Evolutionary conservation across 371 early-diverging fungal genomes (phyloP).

Genomic region (Rhizopus sp.): DNA sequence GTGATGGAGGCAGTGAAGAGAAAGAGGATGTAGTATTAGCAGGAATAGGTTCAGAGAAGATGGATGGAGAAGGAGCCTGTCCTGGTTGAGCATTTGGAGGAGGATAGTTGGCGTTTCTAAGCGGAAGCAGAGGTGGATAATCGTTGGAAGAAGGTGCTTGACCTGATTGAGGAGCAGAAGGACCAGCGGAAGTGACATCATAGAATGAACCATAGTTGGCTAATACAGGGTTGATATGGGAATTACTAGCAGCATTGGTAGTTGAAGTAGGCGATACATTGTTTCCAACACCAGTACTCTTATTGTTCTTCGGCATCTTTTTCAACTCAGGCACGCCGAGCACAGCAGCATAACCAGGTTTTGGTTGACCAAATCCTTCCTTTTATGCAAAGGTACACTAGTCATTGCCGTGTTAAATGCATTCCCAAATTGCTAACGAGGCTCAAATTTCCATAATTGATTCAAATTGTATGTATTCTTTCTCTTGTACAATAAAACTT

Average conservation of each 20-base stretch:
- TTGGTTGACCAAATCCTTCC: conserved; percentile 43
- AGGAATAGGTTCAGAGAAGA: conserved; percentile 8
- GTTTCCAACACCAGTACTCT: conserved; percentile 42
- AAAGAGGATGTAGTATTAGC: conserved; percentile 6
- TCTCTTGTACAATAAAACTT: conserved; percentile 43
- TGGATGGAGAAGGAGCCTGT: conserved; percentile 14
- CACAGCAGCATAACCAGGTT: conserved; percentile 48
- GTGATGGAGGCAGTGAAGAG: conserved; percentile 18
- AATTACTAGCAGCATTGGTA: conserved; percentile 7
- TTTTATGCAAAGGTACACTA: conserved; percentile 40
- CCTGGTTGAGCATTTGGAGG: conserved; percentile 5
- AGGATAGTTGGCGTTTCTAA: conserved; percentile 11
- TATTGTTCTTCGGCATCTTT: conserved; percentile 36
- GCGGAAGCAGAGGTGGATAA: conserved; percentile 9
- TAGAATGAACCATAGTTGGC: conserved; percentile 28
- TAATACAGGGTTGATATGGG: conserved; percentile 16
- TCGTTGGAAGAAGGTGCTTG: conserved; percentile 5
- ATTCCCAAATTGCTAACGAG: conserved; percentile 37
- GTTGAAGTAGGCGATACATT: conserved; percentile 17
- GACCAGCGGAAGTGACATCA: conserved; percentile 12
- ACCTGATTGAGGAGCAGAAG: conserved; percentile 18
- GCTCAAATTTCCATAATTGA: conserved; percentile 49
- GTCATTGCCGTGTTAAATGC: conserved; percentile 39
- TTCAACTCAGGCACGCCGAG: conserved; percentile 42
- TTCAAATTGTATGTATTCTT: conserved; percentile 47